Evolutionary conservation across 2,329 filamentous ascomycete species (phyloP).

Genomic region (Domatiomyces globalis): DNA sequence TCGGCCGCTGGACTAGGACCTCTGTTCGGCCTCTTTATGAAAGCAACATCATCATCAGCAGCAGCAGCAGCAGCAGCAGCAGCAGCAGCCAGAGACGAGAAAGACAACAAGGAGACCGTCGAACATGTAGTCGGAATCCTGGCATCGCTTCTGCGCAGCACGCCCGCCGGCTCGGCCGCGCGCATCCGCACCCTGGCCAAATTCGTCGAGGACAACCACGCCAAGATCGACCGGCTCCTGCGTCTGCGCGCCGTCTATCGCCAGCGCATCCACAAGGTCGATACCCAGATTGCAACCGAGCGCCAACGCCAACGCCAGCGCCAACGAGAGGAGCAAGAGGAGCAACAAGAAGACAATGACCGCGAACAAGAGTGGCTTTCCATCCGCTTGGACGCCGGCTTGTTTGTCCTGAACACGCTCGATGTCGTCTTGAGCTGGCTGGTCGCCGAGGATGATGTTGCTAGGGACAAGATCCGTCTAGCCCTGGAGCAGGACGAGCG

Average conservation of each 20-base stretch:
- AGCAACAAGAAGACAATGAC: too few relatives aligned
- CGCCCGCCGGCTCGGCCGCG: constrained; percentile 63
- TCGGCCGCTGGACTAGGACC: constrained; percentile 65
- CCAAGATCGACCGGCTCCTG: constrained; percentile 61
- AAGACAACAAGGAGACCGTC: constrained; percentile 47
- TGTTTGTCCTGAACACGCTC: constrained; percentile 69
- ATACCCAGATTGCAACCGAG: constrained; percentile 42
- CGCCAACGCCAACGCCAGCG: constrained; percentile 40
- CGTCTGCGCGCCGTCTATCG: constrained; percentile 58
- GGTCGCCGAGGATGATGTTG: constrained; percentile 71
- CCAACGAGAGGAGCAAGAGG: constrained; percentile 46
- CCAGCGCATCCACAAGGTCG: constrained; percentile 46
- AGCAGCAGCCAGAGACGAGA: neutral
- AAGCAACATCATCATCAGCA: neutral
- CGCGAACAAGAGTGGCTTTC: constrained; percentile 71
- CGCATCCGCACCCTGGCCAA: constrained; percentile 81
- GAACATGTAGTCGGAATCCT: constrained; percentile 82
- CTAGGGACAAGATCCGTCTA: constrained; percentile 48
- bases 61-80: neutral
- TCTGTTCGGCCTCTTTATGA: constrained; percentile 52
- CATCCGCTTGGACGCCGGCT: constrained; percentile 62
- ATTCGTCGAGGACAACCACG: constrained; percentile 89
- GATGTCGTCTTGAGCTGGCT: constrained; percentile 85
- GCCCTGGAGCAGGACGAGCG: constrained; percentile 51
- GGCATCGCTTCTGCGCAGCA: constrained; percentile 60